Base-by-base conservation (phyloP, 2,329 filamentous ascomycete genomes). In the Fusarium sp. region DNA sequence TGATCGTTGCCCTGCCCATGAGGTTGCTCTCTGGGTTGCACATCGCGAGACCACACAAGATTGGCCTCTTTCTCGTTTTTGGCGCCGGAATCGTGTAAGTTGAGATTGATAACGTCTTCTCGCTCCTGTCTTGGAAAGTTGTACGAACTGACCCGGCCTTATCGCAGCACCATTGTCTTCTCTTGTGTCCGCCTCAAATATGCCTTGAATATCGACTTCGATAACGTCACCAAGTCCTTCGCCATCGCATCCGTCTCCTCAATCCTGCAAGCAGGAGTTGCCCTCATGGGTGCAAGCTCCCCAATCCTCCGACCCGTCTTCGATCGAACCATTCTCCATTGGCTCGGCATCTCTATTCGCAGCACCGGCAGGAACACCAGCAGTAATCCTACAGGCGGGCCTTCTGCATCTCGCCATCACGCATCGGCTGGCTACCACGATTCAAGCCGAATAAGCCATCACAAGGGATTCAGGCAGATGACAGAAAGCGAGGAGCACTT, bases 151-250 rank as follows among this genome's bases (percentile, higher is more conserved):
- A 32, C 30, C 30, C 30, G 30, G 20, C 41, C n/a, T 23, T 13
- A 2, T 9, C n/a, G 6, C 32, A 71, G 68, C 11, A 71, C 71
- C 3, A 71, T 73, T 18, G 35, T 60, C 6, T 73, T 68, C 59
- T 73, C 71, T 6, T 71, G 65, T 39, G 57, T 73, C 18, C 66
- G 66, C 6, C 56, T 73, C 4, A 69, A 71, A 37, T 71, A 66
- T 39, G 66, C 64, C 11, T 56, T 66, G 18, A 69, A 73, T 27
- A 69, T 69, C 30, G 62, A 73, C 45, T 56, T 73, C 7, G 52
- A 39, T 7, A 67, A 71, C 18, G 66, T 57, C 54, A 57, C 50
- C 18, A 34, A 37, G 32, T 35, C 32, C 9, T 57, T 35, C 20
- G 54, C 54, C 8, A 9, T 35, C 13, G 62, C 54, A 14, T 57